phyloP scores from a whole-genome alignment of 768 basidiomycete genomes.

The Amanita pseudoporphyria region DNA sequence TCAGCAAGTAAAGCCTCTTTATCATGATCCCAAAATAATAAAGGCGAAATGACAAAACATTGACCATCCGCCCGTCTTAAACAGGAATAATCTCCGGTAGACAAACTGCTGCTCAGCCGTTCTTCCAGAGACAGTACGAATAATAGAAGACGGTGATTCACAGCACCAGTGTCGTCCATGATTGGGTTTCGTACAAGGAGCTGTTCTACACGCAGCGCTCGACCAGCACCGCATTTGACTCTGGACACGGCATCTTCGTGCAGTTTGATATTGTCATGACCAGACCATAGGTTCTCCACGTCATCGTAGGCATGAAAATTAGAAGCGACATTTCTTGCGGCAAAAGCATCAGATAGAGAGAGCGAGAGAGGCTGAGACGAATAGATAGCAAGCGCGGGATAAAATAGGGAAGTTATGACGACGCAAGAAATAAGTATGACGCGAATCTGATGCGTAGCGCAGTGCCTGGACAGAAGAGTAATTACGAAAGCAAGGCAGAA shows the following conservation, averaged over 20 bases:
- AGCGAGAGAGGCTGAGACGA: constrained; percentile 58
- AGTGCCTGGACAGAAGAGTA: constrained; percentile 47
- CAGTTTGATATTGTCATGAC: constrained; percentile 49
- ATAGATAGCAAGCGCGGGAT: constrained; percentile 83
- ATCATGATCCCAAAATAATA: constrained; percentile 68
- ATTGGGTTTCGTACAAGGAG: constrained; percentile 56
- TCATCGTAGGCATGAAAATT: constrained; percentile 50
- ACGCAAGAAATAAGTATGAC: constrained; percentile 82
- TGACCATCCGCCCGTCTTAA: constrained; percentile 39
- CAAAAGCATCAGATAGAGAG: constrained; percentile 57
- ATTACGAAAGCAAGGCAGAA: background rate
- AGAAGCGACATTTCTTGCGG: constrained; percentile 41
- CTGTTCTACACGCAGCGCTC: constrained; percentile 69
- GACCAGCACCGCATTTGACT: constrained; percentile 59
- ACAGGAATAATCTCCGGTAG: constrained; percentile 37
- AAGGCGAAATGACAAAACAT: constrained; percentile 67
- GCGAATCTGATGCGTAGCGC: constrained; percentile 84
- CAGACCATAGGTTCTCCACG: constrained; percentile 65
- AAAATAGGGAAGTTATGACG: constrained; percentile 84
- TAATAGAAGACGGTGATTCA: constrained; percentile 52
- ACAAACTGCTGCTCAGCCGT: constrained; percentile 36
- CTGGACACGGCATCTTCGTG: constrained; percentile 64
- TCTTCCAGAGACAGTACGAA: constrained; percentile 59
- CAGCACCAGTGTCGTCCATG: constrained; percentile 37
- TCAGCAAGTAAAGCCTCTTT: constrained; percentile 42